Evolutionary conservation across 805 yeast species (phyloP), one percentile per base, ranked within the genome.

Genomic region (Myxozyma kluyveri): DNA sequence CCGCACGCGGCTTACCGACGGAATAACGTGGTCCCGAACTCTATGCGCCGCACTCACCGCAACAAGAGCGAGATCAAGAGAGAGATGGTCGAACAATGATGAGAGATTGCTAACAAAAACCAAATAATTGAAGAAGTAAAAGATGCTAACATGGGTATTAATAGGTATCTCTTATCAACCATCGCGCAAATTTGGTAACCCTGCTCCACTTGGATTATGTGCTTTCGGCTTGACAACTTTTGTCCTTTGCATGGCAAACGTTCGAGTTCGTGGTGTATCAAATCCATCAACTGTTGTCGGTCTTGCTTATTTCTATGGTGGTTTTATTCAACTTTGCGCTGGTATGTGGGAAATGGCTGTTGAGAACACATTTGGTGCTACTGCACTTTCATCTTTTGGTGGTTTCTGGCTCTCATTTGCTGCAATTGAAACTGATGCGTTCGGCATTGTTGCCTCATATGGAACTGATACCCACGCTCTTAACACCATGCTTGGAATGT

Each of bases 361-460:
- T 41, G 86, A 81, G 49, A 82, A 83, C 68, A 79, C 84, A 19
- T 83, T 83, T 69, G 87, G 83, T 69, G 84, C 81, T 51, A 76
- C 82, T 10, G 85, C 86, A 1, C 70, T 83, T 48, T 65, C 77
- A 42, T 78, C 83, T 3, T 82, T 73, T 60, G 89, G 89, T 45
- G 84, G 83, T 2, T 84, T 83, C 67, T 84, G 89, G 89, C 64
- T 83, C 61, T 69, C 83, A 21, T 84, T 69, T 62, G 84, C 79
- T 29, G 83, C 87, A 1, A 75, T 84, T 41, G 67, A 76, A 56
- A 71, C 83, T 36, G 75, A 75, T 12, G 76, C 80, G 63, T 84
- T 84, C 66, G 85, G 85, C 29, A 80, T 84, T 51, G 68, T 67
- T 24, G 70, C 67, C 2, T 82, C 88, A 14, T 83, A 82, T 60